Conservation (phyloP, 495 filamentous ascomycete species). For the Penicillium egyptiacum region DNA sequence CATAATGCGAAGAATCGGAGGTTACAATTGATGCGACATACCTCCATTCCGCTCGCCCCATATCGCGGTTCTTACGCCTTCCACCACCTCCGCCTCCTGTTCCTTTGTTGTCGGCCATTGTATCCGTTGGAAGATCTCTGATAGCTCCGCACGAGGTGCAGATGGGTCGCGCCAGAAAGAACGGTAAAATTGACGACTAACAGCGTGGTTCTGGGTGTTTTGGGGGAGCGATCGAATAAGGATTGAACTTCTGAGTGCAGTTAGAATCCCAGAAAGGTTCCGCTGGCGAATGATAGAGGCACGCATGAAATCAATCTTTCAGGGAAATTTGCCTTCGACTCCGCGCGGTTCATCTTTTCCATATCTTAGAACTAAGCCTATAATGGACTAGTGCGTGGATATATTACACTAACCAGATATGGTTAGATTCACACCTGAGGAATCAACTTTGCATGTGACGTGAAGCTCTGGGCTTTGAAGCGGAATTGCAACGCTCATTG, state of each 20-base stretch:
- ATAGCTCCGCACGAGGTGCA: conserved; percentile 18
- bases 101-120: conserved; percentile 45
- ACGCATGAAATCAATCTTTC: conserved; percentile 25
- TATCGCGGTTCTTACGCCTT: conserved; percentile 60
- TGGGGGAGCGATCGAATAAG: not conserved
- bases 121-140: conserved; percentile 27
- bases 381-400: not conserved
- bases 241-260: not conserved
- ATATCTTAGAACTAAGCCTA: conserved; percentile 8
- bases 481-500: conserved; percentile 7
- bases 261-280: conserved; percentile 13
- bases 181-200: conserved; percentile 1
- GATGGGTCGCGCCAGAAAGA: conserved; percentile 13
- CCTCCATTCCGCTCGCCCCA: conserved; percentile 66
- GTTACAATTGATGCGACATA: conserved; percentile 36
- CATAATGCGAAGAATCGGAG: conserved; percentile 17
- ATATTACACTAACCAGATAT: not conserved
- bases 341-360: conserved; percentile 8
- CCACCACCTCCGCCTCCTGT: conserved; percentile 41
- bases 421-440: conserved; percentile 8
- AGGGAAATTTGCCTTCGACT: conserved; percentile 5
- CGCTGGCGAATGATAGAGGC: conserved; percentile 20
- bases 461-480: conserved; percentile 15
- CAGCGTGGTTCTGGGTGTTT: not conserved
- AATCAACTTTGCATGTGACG: conserved; percentile 15